These are phyloP conservation scores for Boletus barrowsii DNA, from an alignment of 768 basidiomycete species.

Conservation along the genomic window DNA sequence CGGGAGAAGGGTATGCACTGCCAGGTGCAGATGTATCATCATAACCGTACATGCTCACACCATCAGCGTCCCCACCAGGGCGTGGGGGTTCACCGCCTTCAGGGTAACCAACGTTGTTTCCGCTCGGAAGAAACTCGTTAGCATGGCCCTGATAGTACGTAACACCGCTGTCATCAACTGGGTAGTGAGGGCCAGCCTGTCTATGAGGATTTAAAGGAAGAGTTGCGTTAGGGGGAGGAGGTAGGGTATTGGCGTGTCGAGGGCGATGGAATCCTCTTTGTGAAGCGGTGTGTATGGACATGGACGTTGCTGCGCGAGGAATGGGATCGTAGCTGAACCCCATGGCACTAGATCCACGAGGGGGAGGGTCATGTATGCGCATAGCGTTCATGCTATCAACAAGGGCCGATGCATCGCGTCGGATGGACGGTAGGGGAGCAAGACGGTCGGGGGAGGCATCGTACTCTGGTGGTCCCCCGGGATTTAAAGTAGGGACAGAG, in stretches of 20 bases:
- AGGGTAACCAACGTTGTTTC: slow-evolving; percentile 28
- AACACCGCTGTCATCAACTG: slow-evolving; percentile 32
- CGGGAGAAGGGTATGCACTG: slow-evolving; percentile 31
- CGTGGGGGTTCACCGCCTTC: slow-evolving; percentile 23
- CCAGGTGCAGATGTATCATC: slow-evolving; percentile 34
- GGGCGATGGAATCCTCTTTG: slow-evolving; percentile 34
- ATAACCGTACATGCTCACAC: slow-evolving; percentile 37
- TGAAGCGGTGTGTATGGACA: slow-evolving; percentile 43
- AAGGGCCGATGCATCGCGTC: slow-evolving; percentile 39
- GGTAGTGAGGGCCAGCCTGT: slow-evolving; percentile 29
- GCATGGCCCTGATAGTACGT: slow-evolving; percentile 8
- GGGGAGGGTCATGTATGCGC: slow-evolving; percentile 44
- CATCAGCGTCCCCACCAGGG: slow-evolving; percentile 34
- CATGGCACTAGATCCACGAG: slow-evolving; percentile 30
- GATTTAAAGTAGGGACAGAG: slow-evolving; percentile 46
- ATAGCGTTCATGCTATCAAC: slow-evolving; percentile 54
- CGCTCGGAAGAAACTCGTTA: slow-evolving; percentile 17
- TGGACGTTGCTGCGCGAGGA: slow-evolving; percentile 54
- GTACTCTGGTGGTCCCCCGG: slow-evolving; percentile 35
- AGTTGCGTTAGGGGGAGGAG: slow-evolving; percentile 27
- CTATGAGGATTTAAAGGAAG: slow-evolving; percentile 20
- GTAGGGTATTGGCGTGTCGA: slow-evolving; percentile 43
- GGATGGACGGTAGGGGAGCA: slow-evolving; percentile 37
- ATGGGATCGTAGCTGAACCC: slow-evolving; percentile 42
- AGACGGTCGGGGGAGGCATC: slow-evolving; percentile 24